Percentiles rank a stretch among this genome's conserved stretches.
Evolutionary conservation across 2,329 filamentous ascomycete species (phyloP).

Genomic region (Pleomassaria siparia): DNA sequence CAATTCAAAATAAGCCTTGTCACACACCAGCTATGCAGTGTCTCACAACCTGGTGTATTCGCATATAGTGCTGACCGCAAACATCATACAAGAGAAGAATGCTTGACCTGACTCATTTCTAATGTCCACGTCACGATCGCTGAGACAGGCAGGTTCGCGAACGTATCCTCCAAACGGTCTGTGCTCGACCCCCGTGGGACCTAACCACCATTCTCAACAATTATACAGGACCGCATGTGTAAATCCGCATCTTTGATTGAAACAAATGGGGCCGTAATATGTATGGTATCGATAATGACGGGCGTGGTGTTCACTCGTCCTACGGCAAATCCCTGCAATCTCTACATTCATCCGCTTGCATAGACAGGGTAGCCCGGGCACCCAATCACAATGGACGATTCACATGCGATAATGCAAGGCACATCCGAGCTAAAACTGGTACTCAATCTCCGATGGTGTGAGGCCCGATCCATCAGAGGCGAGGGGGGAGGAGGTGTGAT

Average conservation of each 20-base stretch:
- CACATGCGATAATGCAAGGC: neutral
- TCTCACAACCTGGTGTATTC: neutral
- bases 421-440: no score
- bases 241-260: neutral
- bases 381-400: neutral
- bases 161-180: neutral
- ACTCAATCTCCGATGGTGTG: no score
- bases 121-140: neutral
- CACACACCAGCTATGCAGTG: neutral
- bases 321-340: neutral
- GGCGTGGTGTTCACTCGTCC: neutral
- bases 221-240: neutral
- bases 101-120: neutral
- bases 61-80: neutral
- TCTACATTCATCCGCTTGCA: conserved; percentile 1
- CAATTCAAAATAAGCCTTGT: neutral
- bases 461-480: no score
- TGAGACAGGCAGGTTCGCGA: neutral
- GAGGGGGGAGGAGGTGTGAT: no score
- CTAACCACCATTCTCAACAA: neutral
- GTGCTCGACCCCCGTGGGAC: neutral
- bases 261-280: neutral
- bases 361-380: neutral
- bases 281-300: neutral
- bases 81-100: no score